Conservation (phyloP, 2,329 filamentous ascomycete genomes). For the Fusarium scirpi region DNA sequence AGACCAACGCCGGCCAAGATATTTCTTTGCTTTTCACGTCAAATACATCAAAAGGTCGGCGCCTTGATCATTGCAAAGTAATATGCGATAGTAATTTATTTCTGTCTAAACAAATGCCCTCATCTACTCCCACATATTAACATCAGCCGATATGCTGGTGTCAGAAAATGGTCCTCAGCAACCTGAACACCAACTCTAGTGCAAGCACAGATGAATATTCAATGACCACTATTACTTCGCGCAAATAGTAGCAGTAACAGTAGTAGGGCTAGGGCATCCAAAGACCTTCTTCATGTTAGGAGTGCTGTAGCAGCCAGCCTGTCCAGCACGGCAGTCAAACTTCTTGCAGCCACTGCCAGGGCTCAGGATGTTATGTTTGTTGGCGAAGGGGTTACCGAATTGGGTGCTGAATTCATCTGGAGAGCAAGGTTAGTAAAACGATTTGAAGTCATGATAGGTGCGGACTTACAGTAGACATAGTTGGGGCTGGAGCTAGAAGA, state of each 20-base stretch:
- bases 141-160: accelerated
- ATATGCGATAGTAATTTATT: too few relatives aligned
- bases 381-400: constrained; percentile 57
- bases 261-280: constrained; percentile 56
- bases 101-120: too few relatives aligned
- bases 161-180: accelerated
- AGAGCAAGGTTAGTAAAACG: constrained; percentile 9
- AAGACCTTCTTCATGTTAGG: constrained; percentile 54
- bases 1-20: too few relatives aligned
- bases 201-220: neutral
- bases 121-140: too few relatives aligned
- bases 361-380: constrained; percentile 52
- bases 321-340: constrained; percentile 54
- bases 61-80: too few relatives aligned
- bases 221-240: constrained; percentile 15
- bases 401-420: constrained; percentile 56
- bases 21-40: too few relatives aligned
- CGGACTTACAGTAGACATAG: constrained; percentile 55
- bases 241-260: constrained; percentile 51
- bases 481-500: constrained; percentile 53
- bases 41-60: too few relatives aligned
- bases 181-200: accelerated
- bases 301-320: constrained; percentile 56
- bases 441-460: neutral
- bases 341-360: constrained; percentile 53